Percentiles rank a stretch among this genome's conserved stretches.
phyloP scores from a whole-genome alignment of 805 yeast genomes.

The Metschnikowia koreensis region DNA sequence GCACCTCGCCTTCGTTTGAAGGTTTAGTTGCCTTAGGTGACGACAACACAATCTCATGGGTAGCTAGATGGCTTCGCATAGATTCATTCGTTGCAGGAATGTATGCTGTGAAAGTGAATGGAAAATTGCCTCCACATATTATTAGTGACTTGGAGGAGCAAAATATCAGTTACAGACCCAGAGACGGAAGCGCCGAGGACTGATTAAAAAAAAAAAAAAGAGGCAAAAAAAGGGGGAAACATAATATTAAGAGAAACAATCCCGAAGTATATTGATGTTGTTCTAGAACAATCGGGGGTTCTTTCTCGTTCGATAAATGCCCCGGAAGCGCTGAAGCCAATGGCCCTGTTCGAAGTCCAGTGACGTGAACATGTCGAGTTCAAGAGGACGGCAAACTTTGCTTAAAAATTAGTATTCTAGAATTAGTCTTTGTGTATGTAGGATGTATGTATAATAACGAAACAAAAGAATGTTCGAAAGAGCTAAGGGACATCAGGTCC shows the following conservation, averaged over 20 bases:
- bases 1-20: constrained; percentile 95
- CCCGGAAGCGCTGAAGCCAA: background rate
- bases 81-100: constrained; percentile 86
- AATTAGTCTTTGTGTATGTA: background rate
- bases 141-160: constrained; percentile 67
- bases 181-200: constrained; percentile 86
- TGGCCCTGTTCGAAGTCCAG: background rate
- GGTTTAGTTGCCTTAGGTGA: constrained; percentile 90
- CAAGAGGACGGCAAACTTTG: no score
- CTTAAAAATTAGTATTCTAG: no score
- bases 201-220: constrained; percentile 17
- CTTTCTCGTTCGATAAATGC: background rate
- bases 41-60: constrained; percentile 83
- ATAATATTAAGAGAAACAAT: no score
- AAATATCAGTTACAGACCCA: constrained; percentile 84
- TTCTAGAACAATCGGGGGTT: no score
- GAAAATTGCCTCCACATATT: constrained; percentile 85
- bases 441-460: background rate
- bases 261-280: no score
- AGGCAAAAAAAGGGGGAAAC: background rate
- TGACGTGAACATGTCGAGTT: no score
- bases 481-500: background rate
- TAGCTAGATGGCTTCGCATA: constrained; percentile 91
- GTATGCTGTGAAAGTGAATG: constrained; percentile 91
- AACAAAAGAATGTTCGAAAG: background rate